These are phyloP conservation scores for Phytophthora parvispora DNA, from an alignment of 352 stramenopile species.

Conservation along the genomic window DNA sequence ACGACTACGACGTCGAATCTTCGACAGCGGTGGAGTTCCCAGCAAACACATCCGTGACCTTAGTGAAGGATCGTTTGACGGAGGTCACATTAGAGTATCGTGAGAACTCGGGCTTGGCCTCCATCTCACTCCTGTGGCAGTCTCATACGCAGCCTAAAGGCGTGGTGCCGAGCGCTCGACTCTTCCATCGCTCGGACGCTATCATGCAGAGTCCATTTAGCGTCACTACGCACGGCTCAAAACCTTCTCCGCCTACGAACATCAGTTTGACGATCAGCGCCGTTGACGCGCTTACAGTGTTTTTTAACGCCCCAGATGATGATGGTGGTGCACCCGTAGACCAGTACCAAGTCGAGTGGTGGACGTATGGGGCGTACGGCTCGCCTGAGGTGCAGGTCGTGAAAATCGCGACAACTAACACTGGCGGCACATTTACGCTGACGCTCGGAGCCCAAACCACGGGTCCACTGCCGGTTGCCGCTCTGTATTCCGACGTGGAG, in stretches of 20 bases:
- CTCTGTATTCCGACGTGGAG: constrained; percentile 82
- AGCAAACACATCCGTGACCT: constrained; percentile 45
- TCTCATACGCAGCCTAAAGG: constrained; percentile 90
- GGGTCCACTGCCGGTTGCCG: constrained; percentile 60
- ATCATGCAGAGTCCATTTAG: constrained; percentile 79
- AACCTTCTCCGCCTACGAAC: constrained; percentile 58
- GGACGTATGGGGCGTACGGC: constrained; percentile 63
- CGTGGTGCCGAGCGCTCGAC: constrained; percentile 86
- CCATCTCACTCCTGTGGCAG: constrained; percentile 90
- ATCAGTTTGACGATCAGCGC: constrained; percentile 56
- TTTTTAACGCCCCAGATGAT: constrained; percentile 85
- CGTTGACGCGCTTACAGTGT: constrained; percentile 76
- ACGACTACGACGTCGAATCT: constrained; percentile 51
- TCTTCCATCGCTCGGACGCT: constrained; percentile 84
- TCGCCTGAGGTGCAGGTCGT: constrained; percentile 80
- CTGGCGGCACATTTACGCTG: constrained; percentile 88
- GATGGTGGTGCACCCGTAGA: constrained; percentile 90
- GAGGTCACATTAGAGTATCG: constrained; percentile 95
- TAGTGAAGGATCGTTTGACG: constrained; percentile 86
- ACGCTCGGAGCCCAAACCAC: constrained; percentile 59
- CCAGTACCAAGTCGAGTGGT: constrained; percentile 93
- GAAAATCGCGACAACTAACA: constrained; percentile 83
- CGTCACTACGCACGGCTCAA: constrained; percentile 61
- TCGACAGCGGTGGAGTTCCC: constrained; percentile 40
- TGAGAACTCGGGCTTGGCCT: constrained; percentile 91